Evolutionary conservation across 2,329 filamentous ascomycete genomes (phyloP).

Genomic region (Neopestalotiopsis rosae): DNA sequence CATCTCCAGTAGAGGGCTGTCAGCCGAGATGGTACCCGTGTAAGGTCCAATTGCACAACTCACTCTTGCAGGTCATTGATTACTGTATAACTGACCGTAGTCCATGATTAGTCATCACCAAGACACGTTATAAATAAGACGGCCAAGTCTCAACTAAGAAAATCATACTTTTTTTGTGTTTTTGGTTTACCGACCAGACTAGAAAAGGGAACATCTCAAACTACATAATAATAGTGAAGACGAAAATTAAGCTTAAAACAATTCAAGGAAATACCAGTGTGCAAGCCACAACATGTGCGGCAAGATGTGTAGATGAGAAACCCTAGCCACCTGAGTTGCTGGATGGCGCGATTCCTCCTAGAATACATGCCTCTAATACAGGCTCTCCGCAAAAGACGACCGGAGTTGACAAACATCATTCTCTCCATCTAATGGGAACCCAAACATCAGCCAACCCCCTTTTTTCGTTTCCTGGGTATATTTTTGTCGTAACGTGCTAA

Average conservation of each 20-base stretch:
- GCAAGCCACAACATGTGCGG: constrained; percentile 33
- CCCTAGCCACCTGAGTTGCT: constrained; percentile 23
- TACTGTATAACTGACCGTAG: too few relatives aligned
- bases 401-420: constrained; percentile 32
- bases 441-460: constrained; percentile 28
- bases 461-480: constrained; percentile 35
- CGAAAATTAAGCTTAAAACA: constrained; percentile 30
- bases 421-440: constrained; percentile 32
- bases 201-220: constrained; percentile 31
- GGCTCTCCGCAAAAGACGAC: constrained; percentile 10
- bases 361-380: constrained; percentile 41
- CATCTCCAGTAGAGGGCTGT: too few relatives aligned
- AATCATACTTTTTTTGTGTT: constrained; percentile 31
- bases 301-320: constrained; percentile 31
- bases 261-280: constrained; percentile 37
- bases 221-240: constrained; percentile 32
- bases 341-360: constrained; percentile 33
- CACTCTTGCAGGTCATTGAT: too few relatives aligned
- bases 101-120: neutral
- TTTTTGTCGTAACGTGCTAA: constrained; percentile 30
- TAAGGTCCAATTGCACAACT: too few relatives aligned
- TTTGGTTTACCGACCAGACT: constrained; percentile 34
- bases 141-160: constrained; percentile 22
- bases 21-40: too few relatives aligned
- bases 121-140: neutral